Base-by-base conservation (phyloP, 768 basidiomycete genomes). In the Phaeotremella skinneri region DNA sequence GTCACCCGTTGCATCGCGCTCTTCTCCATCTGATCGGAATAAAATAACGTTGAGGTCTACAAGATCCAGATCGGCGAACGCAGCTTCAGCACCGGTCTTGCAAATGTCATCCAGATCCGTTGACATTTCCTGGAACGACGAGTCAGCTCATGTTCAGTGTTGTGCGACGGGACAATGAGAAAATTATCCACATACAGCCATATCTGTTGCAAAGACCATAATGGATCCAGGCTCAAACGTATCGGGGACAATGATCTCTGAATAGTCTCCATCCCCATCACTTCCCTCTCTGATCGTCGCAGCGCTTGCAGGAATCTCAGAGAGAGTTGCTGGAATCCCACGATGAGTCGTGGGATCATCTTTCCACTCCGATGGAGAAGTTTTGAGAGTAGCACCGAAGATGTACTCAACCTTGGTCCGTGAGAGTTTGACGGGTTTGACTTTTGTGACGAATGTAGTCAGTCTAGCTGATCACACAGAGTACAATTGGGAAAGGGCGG, bases 171-270 rank as follows among this genome's bases (percentile, higher is more conserved):
- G 52, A 17, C 21, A 17, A 20, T 2, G 39, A 34, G 17, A 52
- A 31, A 26, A 27, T 13, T 2, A 14, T 21, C 20, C 43, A 63
- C 68, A 50, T 43, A 69, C 73, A 66, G 90, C 83, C 50, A 90
- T 81, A 64, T 88, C 85, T 0, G 93, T 96, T 71, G 87, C 85
- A 70, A 97, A 97, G 20, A 99, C 68, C 87, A 97, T 86, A 69
- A 98, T 84, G 59, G 89, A 91, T 9, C 94, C 94, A 0, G 94
- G 92, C n/a, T 93, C 92, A 79, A 98, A 99, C 67, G 81, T 80
- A 34, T 91, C 87, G 0, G 96, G 96, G 1, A 96, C 84, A 20
- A 83, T 68, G 59, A 98, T 85, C 73, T 91, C 89, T 21, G 87
- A 83, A 76, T 81, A 90, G 0, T 85, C 82, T 1, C 87, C 87